Conservation (phyloP, 2,329 filamentous ascomycete species). For the Paracorniculantispora psalliotae region DNA sequence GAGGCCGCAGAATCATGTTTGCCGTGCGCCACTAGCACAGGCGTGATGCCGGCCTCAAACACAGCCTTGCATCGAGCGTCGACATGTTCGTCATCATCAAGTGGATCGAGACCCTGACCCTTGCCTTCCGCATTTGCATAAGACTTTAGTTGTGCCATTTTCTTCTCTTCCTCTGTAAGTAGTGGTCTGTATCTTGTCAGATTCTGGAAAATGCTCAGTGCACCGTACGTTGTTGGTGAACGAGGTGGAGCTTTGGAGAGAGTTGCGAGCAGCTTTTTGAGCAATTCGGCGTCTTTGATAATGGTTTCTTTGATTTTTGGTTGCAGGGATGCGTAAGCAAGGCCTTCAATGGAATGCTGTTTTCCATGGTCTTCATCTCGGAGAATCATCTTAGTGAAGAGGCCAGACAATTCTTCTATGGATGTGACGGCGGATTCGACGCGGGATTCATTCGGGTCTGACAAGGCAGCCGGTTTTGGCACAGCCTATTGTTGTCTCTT, state of each 20-base stretch:
- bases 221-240: conserved; percentile 75
- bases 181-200: conserved; percentile 74
- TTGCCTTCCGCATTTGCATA: conserved; percentile 83
- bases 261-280: conserved; percentile 63
- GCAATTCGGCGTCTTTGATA: conserved; percentile 60
- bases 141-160: conserved; percentile 84
- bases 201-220: conserved; percentile 79
- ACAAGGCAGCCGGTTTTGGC: conserved; percentile 37
- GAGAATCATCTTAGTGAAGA: conserved; percentile 63
- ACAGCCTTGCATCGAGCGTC: conserved; percentile 69
- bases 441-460: conserved; percentile 37
- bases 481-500: too few relatives aligned
- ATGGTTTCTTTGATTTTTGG: conserved; percentile 80
- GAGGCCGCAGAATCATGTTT: conserved; percentile 68
- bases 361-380: conserved; percentile 52
- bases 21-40: conserved; percentile 70
- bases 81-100: conserved; percentile 74
- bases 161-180: conserved; percentile 85
- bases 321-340: conserved; percentile 87
- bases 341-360: conserved; percentile 76
- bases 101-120: conserved; percentile 53
- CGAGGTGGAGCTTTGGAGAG: conserved; percentile 55
- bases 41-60: conserved; percentile 72
- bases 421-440: conserved; percentile 52
- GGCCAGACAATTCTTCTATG: conserved; percentile 59